A percentile compares a stretch with the other conserved stretches of the same genome.
These are phyloP conservation scores for Cercospora beticola DNA, from an alignment of 2,329 filamentous ascomycete genomes.

Conservation along the genomic window DNA sequence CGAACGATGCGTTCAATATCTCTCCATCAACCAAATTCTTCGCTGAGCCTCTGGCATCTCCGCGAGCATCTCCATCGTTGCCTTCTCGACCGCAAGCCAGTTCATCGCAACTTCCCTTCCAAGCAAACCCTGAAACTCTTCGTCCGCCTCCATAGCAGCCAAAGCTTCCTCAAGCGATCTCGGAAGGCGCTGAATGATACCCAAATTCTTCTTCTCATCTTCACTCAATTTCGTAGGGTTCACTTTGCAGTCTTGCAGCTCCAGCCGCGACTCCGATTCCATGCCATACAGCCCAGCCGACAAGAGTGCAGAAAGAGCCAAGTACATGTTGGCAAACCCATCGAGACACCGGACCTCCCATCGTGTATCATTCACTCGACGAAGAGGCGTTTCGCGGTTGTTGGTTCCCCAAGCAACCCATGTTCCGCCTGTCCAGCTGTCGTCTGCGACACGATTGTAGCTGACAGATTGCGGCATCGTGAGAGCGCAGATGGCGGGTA, in stretches of 20 bases:
- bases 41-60: slow-evolving; percentile 52
- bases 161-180: slow-evolving; percentile 57
- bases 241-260: slow-evolving; percentile 54
- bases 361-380: slow-evolving; percentile 53
- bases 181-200: slow-evolving; percentile 58
- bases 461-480: slow-evolving; percentile 64
- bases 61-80: slow-evolving; percentile 54
- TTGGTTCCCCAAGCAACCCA: slow-evolving; percentile 81
- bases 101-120: slow-evolving; percentile 15
- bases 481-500: slow-evolving; percentile 67
- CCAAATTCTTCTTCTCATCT: slow-evolving; percentile 52
- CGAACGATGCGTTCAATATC: slow-evolving; percentile 52
- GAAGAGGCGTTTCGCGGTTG: slow-evolving; percentile 73
- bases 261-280: slow-evolving; percentile 44
- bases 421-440: slow-evolving; percentile 74
- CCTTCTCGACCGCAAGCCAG: slow-evolving; percentile 53
- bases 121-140: not conserved
- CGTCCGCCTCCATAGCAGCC: slow-evolving; percentile 44
- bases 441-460: slow-evolving; percentile 67
- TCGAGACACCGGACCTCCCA: slow-evolving; percentile 78
- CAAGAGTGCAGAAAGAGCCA: slow-evolving; percentile 64
- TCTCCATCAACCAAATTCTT: slow-evolving; percentile 62
- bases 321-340: slow-evolving; percentile 74
- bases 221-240: slow-evolving; percentile 56
- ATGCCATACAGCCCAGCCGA: slow-evolving; percentile 61